Conservation (phyloP, 768 basidiomycete genomes). For the Leccinum subtestaceum region DNA sequence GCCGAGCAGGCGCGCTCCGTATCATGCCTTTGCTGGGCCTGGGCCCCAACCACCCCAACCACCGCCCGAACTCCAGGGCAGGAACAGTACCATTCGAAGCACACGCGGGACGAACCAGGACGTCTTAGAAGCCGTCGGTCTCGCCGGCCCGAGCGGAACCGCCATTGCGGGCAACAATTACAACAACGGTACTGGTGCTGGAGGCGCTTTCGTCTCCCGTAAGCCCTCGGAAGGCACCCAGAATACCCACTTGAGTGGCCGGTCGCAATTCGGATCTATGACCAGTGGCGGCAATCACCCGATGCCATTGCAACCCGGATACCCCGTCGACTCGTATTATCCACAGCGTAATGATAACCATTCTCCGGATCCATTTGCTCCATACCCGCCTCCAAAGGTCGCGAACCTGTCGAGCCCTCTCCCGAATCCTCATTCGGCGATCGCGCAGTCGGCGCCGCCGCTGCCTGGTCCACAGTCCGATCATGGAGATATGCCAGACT, state of each 20-base stretch:
- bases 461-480: conserved; percentile 12
- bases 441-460: conserved; percentile 9
- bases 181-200: neutral
- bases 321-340: conserved; percentile 22
- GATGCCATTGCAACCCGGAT: conserved; percentile 23
- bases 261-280: conserved; percentile 24
- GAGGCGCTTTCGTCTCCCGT: conserved; percentile 17
- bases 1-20: conserved; percentile 33
- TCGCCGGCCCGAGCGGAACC: conserved; percentile 13
- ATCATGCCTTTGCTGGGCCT: conserved; percentile 40
- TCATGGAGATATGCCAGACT: conserved; percentile 7
- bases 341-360: conserved; percentile 23
- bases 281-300: conserved; percentile 15
- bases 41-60: conserved; percentile 19
- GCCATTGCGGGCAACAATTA: neutral
- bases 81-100: conserved; percentile 16
- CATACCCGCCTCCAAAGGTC: conserved; percentile 17
- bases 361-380: conserved; percentile 30
- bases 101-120: conserved; percentile 26
- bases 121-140: conserved; percentile 28
- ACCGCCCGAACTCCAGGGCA: conserved; percentile 16
- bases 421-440: conserved; percentile 20
- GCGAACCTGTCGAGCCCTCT: conserved; percentile 2
- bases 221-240: conserved; percentile 28
- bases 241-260: conserved; percentile 22